These are phyloP conservation scores for Pythium brassicae DNA, from an alignment of 352 stramenopile genomes.

Conservation along the genomic window DNA sequence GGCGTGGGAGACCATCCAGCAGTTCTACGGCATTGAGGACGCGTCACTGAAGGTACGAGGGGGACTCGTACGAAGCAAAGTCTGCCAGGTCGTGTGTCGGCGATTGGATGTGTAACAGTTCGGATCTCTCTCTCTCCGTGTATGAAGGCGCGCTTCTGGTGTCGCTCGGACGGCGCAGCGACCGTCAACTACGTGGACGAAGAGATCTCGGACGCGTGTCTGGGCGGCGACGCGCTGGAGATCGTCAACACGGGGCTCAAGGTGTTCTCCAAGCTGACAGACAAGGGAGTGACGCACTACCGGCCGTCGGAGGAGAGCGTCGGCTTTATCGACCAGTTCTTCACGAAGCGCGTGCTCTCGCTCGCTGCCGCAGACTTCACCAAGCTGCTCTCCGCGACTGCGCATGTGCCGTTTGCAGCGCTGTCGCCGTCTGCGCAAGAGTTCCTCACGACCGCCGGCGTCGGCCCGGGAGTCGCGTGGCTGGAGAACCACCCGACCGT, in stretches of 20 bases:
- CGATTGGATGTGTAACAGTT: neutral
- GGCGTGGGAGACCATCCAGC: slow-evolving; percentile 45
- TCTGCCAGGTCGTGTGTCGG: neutral
- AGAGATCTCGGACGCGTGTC: slow-evolving; percentile 52
- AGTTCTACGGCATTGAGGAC: slow-evolving; percentile 68
- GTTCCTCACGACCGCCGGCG: slow-evolving; percentile 20
- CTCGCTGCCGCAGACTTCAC: slow-evolving; percentile 42
- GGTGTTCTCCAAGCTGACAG: slow-evolving; percentile 80
- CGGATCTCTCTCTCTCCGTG: neutral
- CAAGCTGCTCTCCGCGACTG: slow-evolving; percentile 39
- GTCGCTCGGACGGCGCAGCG: slow-evolving; percentile 64
- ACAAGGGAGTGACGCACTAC: slow-evolving; percentile 71
- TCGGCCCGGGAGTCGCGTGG: slow-evolving; percentile 61
- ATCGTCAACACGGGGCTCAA: slow-evolving; percentile 92
- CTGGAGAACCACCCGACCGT: slow-evolving; percentile 35
- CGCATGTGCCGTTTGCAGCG: slow-evolving; percentile 49
- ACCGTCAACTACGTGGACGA: slow-evolving; percentile 82
- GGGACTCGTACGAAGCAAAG: neutral
- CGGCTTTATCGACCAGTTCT: slow-evolving; percentile 79
- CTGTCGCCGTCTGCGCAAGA: slow-evolving; percentile 36
- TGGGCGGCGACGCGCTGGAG: slow-evolving; percentile 67
- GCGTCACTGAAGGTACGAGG: slow-evolving; percentile 35
- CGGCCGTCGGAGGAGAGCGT: slow-evolving; percentile 86
- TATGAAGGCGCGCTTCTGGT: slow-evolving; percentile 47
- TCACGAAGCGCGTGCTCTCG: slow-evolving; percentile 72